These are phyloP conservation scores for Epichloe baconii DNA, from an alignment of 2,329 filamentous ascomycete species.

Conservation along the genomic window DNA sequence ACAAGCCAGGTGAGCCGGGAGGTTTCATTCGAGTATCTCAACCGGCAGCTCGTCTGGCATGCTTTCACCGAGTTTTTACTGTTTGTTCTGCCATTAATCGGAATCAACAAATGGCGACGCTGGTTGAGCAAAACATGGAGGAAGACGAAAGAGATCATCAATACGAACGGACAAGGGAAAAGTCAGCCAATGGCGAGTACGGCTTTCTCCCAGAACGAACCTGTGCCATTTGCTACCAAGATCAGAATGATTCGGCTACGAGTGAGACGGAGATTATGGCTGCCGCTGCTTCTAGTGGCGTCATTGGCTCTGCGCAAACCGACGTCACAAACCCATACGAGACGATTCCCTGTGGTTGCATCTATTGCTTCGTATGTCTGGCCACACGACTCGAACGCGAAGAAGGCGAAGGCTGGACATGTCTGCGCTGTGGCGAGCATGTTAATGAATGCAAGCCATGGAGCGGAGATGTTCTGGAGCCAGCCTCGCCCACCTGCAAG, in stretches of 20 bases:
- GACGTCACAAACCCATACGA: constrained; percentile 97
- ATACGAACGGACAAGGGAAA: constrained; percentile 31
- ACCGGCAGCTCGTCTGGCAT: constrained; percentile 96
- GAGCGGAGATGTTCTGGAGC: constrained; percentile 74
- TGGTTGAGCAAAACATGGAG: constrained; percentile 84
- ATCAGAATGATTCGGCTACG: constrained; percentile 62
- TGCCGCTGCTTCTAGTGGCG: constrained; percentile 56
- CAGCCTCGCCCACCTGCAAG: constrained; percentile 28
- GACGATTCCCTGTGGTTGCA: constrained; percentile 72
- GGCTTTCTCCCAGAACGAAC: constrained; percentile 83
- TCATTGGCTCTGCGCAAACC: constrained; percentile 77
- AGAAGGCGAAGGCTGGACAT: constrained; percentile 89
- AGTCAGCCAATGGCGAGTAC: constrained; percentile 56
- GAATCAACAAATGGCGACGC: constrained; percentile 81
- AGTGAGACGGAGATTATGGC: constrained; percentile 67
- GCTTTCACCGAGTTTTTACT: constrained; percentile 99
- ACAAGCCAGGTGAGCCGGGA: constrained; percentile 78
- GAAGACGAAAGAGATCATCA: constrained; percentile 55
- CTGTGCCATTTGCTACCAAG: constrained; percentile 93
- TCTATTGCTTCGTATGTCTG: constrained; percentile 96
- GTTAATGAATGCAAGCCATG: constrained; percentile 82
- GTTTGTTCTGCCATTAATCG: constrained; percentile 91
- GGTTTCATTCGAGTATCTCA: constrained; percentile 94
- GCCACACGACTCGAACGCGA: constrained; percentile 80
- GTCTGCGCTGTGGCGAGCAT: constrained; percentile 72